Evolutionary conservation across 148 eudicot genomes (phyloP), one percentile per base, ranked within the genome.

Genomic region (Vaccinium myrtillus): DNA sequence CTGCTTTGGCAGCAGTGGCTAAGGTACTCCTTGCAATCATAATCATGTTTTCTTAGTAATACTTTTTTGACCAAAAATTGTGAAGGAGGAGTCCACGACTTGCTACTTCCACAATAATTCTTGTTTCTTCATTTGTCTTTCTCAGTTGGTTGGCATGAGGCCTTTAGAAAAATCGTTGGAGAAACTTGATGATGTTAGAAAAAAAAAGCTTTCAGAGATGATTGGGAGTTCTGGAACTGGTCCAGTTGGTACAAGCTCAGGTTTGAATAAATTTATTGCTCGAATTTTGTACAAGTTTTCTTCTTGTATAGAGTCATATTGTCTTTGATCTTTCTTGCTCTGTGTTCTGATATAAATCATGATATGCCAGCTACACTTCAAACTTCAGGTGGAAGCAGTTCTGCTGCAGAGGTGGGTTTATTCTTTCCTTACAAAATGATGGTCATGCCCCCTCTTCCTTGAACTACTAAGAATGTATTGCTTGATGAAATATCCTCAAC

Each of bases 151-250:
- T 84, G 99, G 99, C 80, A 97, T 97, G 99, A 92, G 99, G 85
- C 99, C 99, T 81, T 85, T 97, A 88, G 99, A 95, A 82, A 94
- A 92, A 88, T 95, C 99, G n/a, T 85, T 97, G 81, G 99, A 97
- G 89, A 97, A 95, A 87, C 95, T 97, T 48, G 99, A 97, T 87
- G 99, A 97, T 87, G 98, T 97, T 83, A 89, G 99, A 77, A 90
- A 83, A 75, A 97, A 97, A 87, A 97, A 97, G 88, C 95, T 97
- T 46, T 93, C 98, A 67, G 99, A 97, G 83, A 95, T 97, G 98
- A 97, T 97, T 91, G 99, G 93, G 79, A 85, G 89, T 87, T 85
- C 96, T 78, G 94, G 84, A 67, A 88, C 90, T 86, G 95, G 90
- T 77, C 86, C 89, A 69, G 82, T 65, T 69, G 90, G 83, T 87